A percentile compares a stretch with the other conserved stretches of the same genome.
These are phyloP conservation scores for Angomonas desouzai DNA, from an alignment of 208 protist species.

Conservation along the genomic window DNA sequence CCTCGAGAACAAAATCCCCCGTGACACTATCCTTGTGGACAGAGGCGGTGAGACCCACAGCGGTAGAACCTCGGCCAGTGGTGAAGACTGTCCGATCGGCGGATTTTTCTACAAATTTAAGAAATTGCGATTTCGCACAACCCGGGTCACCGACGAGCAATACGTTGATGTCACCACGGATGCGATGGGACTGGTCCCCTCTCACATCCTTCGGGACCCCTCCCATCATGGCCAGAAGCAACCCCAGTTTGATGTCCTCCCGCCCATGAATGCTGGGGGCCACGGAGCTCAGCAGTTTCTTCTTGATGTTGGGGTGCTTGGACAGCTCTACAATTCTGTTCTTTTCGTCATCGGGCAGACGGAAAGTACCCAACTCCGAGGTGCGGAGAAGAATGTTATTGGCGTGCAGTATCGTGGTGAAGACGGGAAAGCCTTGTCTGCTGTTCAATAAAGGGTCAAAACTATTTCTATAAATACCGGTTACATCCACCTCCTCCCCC, in stretches of 20 bases:
- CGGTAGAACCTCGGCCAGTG: constrained; percentile 98
- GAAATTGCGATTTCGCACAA: constrained; percentile 96
- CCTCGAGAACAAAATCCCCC: constrained; percentile 99
- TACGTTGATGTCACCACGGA: constrained; percentile 99
- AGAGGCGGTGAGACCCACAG: constrained; percentile 98
- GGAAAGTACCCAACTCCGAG: constrained; percentile 79
- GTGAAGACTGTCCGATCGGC: constrained; percentile 98
- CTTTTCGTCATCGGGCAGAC: constrained; percentile 87
- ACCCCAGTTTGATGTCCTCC: constrained; percentile 98
- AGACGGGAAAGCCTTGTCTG: constrained; percentile 98
- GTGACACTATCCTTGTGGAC: constrained; percentile 97
- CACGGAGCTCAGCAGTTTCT: constrained; percentile 95
- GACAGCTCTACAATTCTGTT: constrained; percentile 87
- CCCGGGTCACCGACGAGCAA: constrained; percentile 99
- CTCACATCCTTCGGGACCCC: constrained; percentile 93
- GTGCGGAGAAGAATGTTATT: constrained; percentile 95
- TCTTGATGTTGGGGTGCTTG: constrained; percentile 80
- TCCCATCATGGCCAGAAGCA: constrained; percentile 98
- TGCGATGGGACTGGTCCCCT: constrained; percentile 93
- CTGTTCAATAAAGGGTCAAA: constrained; percentile 98
- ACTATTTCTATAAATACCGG: constrained; percentile 98
- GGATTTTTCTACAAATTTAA: constrained; percentile 99
- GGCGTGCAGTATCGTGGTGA: constrained; percentile 97
- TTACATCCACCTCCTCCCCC: constrained; percentile 97
- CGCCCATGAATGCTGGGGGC: constrained; percentile 99